These are phyloP conservation scores for Inonotus hispidus DNA, from an alignment of 1,284 basidiomycete genomes.

Conservation along the genomic window DNA sequence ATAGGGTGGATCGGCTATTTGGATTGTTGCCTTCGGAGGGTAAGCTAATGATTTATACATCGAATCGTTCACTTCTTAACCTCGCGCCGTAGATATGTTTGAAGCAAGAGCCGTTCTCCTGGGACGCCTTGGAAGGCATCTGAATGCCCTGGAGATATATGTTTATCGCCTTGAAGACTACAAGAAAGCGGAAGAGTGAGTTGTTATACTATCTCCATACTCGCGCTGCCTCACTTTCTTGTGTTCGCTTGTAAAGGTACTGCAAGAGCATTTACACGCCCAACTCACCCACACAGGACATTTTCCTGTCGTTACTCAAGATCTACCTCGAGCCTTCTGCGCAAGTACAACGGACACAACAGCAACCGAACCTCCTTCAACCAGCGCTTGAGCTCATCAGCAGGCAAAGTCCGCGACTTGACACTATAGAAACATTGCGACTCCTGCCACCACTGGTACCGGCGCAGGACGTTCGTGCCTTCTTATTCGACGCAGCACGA, in stretches of 20 bases:
- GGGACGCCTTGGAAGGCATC: constrained; percentile 86
- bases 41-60: constrained; percentile 28
- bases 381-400: constrained; percentile 84
- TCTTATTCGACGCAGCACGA: constrained; percentile 72
- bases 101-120: constrained; percentile 89
- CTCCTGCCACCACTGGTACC: constrained; percentile 86
- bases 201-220: neutral
- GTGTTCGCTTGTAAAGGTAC: constrained; percentile 48
- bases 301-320: constrained; percentile 83
- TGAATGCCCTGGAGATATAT: constrained; percentile 90
- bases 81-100: constrained; percentile 53
- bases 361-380: constrained; percentile 49
- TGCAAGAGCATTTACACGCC: constrained; percentile 76
- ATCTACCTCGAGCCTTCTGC: constrained; percentile 79
- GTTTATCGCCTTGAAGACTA: constrained; percentile 83
- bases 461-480: constrained; percentile 72
- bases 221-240: neutral
- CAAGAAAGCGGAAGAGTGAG: constrained; percentile 79
- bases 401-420: constrained; percentile 76
- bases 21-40: constrained; percentile 72
- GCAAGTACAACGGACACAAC: constrained; percentile 21
- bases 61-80: neutral
- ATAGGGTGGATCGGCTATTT: constrained; percentile 78
- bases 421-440: constrained; percentile 74
- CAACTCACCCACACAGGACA: constrained; percentile 49